Conservation (phyloP, 257 asterid species). For the Salvia rosmarinus region DNA sequence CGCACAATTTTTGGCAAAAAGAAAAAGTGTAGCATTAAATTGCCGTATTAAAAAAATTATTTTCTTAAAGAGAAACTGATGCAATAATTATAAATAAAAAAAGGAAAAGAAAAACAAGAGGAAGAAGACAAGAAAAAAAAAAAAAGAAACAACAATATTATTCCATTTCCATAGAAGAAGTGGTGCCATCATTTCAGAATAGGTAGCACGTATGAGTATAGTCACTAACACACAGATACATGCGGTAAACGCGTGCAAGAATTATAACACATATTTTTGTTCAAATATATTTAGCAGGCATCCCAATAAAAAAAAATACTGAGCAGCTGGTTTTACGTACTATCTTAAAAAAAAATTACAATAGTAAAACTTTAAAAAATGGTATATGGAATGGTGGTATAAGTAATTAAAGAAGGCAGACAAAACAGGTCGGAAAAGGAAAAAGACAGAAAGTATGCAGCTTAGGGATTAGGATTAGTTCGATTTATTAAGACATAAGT, state of each 20-base stretch:
- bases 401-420: conserved; percentile 1
- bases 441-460: conserved; percentile 14
- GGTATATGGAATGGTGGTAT: background rate
- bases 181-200: conserved; percentile 27
- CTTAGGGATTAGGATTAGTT: conserved; percentile 38
- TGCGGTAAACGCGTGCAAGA: conserved; percentile 44
- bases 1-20: background rate
- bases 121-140: background rate
- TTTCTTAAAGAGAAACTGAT: no score
- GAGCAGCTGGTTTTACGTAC: background rate
- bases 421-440: conserved; percentile 13
- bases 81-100: no score
- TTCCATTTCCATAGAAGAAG: conserved; percentile 5
- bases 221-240: conserved; percentile 39
- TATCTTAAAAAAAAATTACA: background rate
- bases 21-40: background rate
- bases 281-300: background rate
- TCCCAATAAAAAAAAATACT: conserved; percentile 24
- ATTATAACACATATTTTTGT: conserved; percentile 14
- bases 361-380: background rate
- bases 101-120: no score
- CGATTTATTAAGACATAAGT: conserved; percentile 17
- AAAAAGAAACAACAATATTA: background rate
- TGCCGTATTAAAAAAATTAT: no score
- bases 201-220: conserved; percentile 30